phyloP scores from a whole-genome alignment of 257 asterid genomes.

The Agastache rugosa region DNA sequence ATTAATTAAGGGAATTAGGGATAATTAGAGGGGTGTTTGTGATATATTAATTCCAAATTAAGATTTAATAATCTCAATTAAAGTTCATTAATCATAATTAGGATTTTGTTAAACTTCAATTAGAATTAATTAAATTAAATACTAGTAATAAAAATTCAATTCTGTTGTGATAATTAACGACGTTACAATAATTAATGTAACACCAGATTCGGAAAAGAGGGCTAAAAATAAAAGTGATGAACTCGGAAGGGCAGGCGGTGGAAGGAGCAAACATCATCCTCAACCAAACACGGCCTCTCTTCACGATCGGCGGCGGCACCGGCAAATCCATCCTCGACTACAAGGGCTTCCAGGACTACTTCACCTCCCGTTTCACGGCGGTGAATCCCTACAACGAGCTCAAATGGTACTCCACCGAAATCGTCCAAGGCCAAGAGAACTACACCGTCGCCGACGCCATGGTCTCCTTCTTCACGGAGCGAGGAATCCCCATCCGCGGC shows the following conservation, averaged over 20 bases:
- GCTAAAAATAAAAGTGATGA: slow-evolving; percentile 41
- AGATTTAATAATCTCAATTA: too few relatives aligned
- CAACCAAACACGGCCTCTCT: slow-evolving; percentile 47
- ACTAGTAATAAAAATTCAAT: too few relatives aligned
- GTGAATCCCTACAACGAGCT: slow-evolving; percentile 58
- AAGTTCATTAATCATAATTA: too few relatives aligned
- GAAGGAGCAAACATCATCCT: slow-evolving; percentile 45
- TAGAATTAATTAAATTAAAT: too few relatives aligned
- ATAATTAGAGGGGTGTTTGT: too few relatives aligned
- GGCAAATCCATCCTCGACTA: slow-evolving; percentile 33
- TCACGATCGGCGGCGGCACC: slow-evolving; percentile 54
- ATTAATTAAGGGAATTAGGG: too few relatives aligned
- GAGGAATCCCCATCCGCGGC: slow-evolving; percentile 51
- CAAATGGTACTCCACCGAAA: slow-evolving; percentile 64
- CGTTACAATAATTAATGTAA: too few relatives aligned
- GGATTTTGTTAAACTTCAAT: too few relatives aligned
- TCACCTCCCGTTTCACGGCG: slow-evolving; percentile 52
- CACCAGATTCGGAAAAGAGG: slow-evolving; percentile 45
- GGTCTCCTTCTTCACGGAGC: slow-evolving; percentile 45
- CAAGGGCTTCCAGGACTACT: slow-evolving; percentile 57
- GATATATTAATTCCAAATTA: too few relatives aligned
- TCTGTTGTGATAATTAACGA: too few relatives aligned
- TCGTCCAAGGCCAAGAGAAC: slow-evolving; percentile 39
- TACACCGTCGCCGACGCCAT: slow-evolving; percentile 60
- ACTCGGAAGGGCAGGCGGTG: slow-evolving; percentile 41